A percentile compares a stretch with the other conserved stretches of the same genome.
phyloP scores from a whole-genome alignment of 1,139 yeast genomes.

The Scheffersomyces parashehatae region DNA sequence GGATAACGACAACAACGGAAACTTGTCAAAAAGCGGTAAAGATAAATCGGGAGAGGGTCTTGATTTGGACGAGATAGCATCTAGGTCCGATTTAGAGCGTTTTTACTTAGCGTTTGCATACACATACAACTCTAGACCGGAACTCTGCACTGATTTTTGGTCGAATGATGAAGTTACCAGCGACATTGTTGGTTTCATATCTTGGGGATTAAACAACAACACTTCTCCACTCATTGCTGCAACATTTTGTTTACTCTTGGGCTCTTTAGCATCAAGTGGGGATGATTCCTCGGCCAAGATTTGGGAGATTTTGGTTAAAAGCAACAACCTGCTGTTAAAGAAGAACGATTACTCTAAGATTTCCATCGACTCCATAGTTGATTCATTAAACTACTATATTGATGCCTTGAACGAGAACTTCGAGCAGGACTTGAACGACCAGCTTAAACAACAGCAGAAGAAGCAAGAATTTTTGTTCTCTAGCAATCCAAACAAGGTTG shows the following conservation, averaged over 20 bases:
- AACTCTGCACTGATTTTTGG: conserved; percentile 69
- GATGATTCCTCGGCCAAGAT: conserved; percentile 46
- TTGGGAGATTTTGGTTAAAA: conserved; percentile 42
- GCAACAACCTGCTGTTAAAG: conserved; percentile 27
- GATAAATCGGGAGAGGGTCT: conserved; percentile 17
- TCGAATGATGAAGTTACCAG: conserved; percentile 49
- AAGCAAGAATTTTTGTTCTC: conserved; percentile 40
- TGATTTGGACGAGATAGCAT: conserved; percentile 57
- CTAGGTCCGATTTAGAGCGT: conserved; percentile 83
- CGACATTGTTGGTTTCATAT: conserved; percentile 67
- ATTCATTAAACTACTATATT: conserved; percentile 57
- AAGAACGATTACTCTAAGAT: conserved; percentile 47
- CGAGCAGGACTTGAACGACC: conserved; percentile 36
- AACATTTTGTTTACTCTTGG: conserved; percentile 74
- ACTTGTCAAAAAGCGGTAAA: conserved; percentile 5
- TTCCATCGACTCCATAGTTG: conserved; percentile 61
- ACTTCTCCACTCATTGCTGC: conserved; percentile 80
- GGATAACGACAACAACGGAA: conserved; percentile 6
- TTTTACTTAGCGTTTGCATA: conserved; percentile 78
- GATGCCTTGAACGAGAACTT: conserved; percentile 49
- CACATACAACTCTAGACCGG: conserved; percentile 63
- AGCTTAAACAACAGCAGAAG: conserved; percentile 33
- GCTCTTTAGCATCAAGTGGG: conserved; percentile 69
- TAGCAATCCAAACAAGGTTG: conserved; percentile 13
- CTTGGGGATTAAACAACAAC: conserved; percentile 86